These are phyloP conservation scores for Chrysoporthe puriensis DNA, from an alignment of 2,329 filamentous ascomycete genomes.

Conservation along the genomic window DNA sequence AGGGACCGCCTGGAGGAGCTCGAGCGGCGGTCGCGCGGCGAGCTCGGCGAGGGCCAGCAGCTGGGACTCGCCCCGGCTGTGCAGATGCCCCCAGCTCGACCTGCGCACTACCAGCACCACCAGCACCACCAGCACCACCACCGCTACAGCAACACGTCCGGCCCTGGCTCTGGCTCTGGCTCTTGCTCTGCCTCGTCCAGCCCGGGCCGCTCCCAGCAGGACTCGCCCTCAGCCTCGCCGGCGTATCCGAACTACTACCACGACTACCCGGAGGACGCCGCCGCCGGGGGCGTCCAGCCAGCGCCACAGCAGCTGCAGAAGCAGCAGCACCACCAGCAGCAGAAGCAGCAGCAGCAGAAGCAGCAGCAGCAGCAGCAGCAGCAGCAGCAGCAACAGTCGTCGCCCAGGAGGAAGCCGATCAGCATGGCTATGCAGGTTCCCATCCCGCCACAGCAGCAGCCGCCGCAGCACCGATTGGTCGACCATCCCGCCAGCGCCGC, in stretches of 20 bases:
- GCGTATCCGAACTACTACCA: constrained; percentile 27
- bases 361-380: background rate
- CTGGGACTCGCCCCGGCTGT: constrained; percentile 14
- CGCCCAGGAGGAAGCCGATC: constrained; percentile 9
- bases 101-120: background rate
- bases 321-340: constrained; percentile 8
- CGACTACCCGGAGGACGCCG: constrained; percentile 23
- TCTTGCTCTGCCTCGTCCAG: background rate
- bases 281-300: background rate
- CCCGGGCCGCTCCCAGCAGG: background rate
- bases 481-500: background rate
- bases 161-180: constrained; percentile 16
- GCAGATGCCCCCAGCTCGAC: background rate
- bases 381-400: background rate
- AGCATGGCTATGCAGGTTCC: constrained; percentile 30
- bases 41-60: constrained; percentile 18
- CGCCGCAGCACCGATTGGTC: constrained; percentile 17
- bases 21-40: constrained; percentile 20
- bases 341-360: background rate
- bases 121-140: background rate
- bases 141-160: constrained; percentile 8
- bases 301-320: background rate
- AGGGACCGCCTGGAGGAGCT: constrained; percentile 24
- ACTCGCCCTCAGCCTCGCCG: constrained; percentile 1
- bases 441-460: constrained; percentile 27